A percentile compares a stretch with the other conserved stretches of the same genome.
Conservation (phyloP, 768 basidiomycete genomes). For the Phaeotremella fagi region DNA sequence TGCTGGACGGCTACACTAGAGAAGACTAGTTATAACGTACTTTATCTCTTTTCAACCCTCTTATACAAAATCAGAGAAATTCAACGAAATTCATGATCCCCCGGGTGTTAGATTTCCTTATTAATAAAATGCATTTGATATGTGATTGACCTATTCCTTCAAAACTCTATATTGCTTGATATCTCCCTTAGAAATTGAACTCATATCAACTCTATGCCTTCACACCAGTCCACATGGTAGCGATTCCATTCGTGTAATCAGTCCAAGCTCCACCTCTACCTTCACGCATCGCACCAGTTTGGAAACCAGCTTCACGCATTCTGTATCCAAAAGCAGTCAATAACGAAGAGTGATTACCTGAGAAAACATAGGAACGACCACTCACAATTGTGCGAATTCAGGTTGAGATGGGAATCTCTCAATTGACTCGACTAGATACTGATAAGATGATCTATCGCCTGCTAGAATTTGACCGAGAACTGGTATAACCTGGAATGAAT, state of each 20-base stretch:
- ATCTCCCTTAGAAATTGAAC: no score
- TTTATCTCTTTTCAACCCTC: no score
- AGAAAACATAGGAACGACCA: slow-evolving; percentile 1
- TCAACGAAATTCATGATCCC: no score
- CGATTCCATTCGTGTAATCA: slow-evolving; percentile 49
- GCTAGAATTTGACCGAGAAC: slow-evolving; percentile 94
- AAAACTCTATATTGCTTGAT: no score
- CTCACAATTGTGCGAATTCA: slow-evolving; percentile 75
- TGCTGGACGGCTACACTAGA: no score
- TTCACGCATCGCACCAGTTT: slow-evolving; percentile 48
- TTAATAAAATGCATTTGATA: no score
- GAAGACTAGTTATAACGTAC: no score
- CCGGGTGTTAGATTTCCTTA: no score
- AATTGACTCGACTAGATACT: slow-evolving; percentile 96
- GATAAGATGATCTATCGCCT: slow-evolving; percentile 88
- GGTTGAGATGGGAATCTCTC: slow-evolving; percentile 83
- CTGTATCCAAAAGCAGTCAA: slow-evolving; percentile 15
- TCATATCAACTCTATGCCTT: no score
- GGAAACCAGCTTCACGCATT: slow-evolving; percentile 48
- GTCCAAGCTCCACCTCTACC: slow-evolving; percentile 49
- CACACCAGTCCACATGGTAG: slow-evolving; percentile 44
- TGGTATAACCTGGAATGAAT: slow-evolving; percentile 93
- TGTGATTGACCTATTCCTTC: no score
- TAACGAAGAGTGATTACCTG: background rate
- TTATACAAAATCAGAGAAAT: no score